Evolutionary conservation across 805 yeast genomes (phyloP), one percentile per base, ranked within the genome.

Genomic region (Yamadazyma akitaensis): DNA sequence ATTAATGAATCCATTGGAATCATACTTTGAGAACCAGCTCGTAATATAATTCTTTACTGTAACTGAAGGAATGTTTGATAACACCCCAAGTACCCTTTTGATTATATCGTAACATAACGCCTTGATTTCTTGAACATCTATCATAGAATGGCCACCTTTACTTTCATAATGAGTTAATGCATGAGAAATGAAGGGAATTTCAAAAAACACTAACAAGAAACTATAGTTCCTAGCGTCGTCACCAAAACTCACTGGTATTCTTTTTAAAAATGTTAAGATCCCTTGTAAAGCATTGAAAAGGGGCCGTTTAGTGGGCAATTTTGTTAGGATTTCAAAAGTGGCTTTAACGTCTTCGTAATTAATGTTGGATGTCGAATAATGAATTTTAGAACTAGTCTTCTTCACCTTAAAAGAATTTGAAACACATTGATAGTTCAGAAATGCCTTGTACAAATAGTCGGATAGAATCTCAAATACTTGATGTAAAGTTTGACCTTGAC

Each of bases 141-240:
- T 54, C 71, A 68, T 67, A 16, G n/a, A 37, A 42, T 31, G 41
- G 2, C 26, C 37, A 41, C 30, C 37, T 14, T 41, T 46, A 34
- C 54, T 21, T 44, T 56, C 53, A 18, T 53, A 58, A 38, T 72
- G 62, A 3, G 81, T 64, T 43, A 72, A 54, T 9, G 84, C 75
- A 18, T 72, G 66, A 6, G 75, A 64, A 7, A 87, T 62, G 5
- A 77, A 70, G 0, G 96, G 96, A 26, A 84, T 79, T 48, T 86
- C 91, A 43, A 85, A 62, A 11, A 88, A 64, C 2, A 88, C 79
- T 14, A 88, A 63, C 1, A 88, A 54, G 84, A 88, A 86, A 37
- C 69, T 60, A 25, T 82, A 60, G 17, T 77, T 70, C 1, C 63
- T 53, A 0, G 83, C 76, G 11, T 70, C 64, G 7, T 69, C 59